Conservation (phyloP, 106 monocot species). For the Phalaenopsis aphrodite region DNA sequence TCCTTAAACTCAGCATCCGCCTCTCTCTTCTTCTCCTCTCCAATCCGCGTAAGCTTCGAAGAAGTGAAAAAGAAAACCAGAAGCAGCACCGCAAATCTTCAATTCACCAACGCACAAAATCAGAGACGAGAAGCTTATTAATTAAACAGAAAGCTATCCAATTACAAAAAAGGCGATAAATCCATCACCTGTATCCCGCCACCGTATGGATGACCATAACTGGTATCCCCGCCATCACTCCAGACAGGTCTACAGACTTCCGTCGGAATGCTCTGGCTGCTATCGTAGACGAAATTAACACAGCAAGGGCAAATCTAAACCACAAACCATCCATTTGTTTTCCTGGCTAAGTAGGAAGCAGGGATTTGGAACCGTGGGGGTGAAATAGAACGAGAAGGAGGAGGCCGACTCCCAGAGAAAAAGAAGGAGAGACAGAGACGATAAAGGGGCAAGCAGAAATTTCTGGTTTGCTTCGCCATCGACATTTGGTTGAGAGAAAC, state of each 20-base stretch:
- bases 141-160: background rate
- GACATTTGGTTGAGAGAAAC: background rate
- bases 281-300: slow-evolving; percentile 21
- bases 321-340: slow-evolving; percentile 10
- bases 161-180: background rate
- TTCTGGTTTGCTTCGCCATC: background rate
- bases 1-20: slow-evolving; percentile 51
- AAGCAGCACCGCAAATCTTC: slow-evolving; percentile 44
- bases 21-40: slow-evolving; percentile 45
- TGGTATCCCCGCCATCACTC: slow-evolving; percentile 36
- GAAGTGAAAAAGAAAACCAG: slow-evolving; percentile 57
- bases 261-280: slow-evolving; percentile 35
- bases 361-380: background rate
- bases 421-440: background rate
- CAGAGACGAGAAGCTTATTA: background rate
- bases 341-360: background rate
- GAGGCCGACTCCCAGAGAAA: background rate
- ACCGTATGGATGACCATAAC: slow-evolving; percentile 43
- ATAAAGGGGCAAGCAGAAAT: background rate
- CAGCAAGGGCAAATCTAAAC: slow-evolving; percentile 23
- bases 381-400: background rate
- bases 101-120: background rate
- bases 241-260: slow-evolving; percentile 46
- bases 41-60: slow-evolving; percentile 43
- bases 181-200: slow-evolving; percentile 44